Base-by-base conservation (phyloP, 2,329 filamentous ascomycete species). In the Xylaria sp. region DNA sequence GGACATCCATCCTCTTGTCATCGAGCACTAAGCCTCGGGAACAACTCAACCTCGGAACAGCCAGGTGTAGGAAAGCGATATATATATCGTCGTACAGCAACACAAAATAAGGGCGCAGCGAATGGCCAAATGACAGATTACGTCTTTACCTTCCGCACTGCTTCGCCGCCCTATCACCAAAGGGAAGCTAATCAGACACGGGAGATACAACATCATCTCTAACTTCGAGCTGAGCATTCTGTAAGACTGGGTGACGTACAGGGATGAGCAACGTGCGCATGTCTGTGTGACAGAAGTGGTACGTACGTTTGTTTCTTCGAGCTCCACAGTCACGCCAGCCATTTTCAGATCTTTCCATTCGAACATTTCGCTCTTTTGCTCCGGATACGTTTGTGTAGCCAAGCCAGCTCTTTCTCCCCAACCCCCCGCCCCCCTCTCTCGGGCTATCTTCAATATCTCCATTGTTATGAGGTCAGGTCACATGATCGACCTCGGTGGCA, bases 401-500 rank as follows among this genome's bases (percentile, higher is more conserved):
- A 8, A 23, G 18, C 31, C 7, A 36, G 31, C 36, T n/a, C 1
- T 20, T 8, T n/a, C 15, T 46, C 23, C 18, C 13, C n/a, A n/a
- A 9, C 20, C 2, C 3, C 36, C 43, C 43, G 20, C 20, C 39
- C 43, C 28, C 6, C 28, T 28, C 28, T 28, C 28, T 28, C 28
- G 2, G 3, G 4, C 2, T 28, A 5, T 28, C 28, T 28, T 28
- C 2, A 28, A 28, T 48, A 43, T 52, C 36, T 31, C 25, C 43
- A 43, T 51, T 55, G 54, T 28, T 31, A 55, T 59, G 60, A 57
- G 48, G 39, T 64, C 63, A 61, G 63, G 65, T 75, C 74, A 76
- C 73, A 75, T 76, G 72, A 75, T 62, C 33, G 41, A 52, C 23
- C 8, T 63, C 57, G 71, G 64, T 43, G 49, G 33, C n/a, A 67